A percentile compares a stretch with the other conserved stretches of the same genome.
phyloP scores from a whole-genome alignment of 345 rosid species.

The Balakata baccata region DNA sequence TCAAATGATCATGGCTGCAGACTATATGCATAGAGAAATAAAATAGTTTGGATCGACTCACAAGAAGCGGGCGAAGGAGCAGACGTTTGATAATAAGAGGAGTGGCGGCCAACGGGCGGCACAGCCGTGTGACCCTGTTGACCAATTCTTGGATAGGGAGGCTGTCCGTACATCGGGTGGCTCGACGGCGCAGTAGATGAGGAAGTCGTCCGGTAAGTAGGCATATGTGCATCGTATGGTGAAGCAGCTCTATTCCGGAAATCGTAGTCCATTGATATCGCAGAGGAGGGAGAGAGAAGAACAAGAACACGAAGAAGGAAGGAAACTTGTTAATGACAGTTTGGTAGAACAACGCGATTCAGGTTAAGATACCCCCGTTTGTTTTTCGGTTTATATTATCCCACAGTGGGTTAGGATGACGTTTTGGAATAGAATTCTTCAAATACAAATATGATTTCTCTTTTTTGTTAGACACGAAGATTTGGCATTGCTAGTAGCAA shows the following conservation, averaged over 20 bases:
- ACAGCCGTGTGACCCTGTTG: conserved; percentile 42
- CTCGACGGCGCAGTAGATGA: conserved; percentile 35
- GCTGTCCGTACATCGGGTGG: conserved; percentile 49
- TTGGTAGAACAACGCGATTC: not conserved
- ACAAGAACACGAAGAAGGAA: no score
- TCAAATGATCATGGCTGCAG: no score
- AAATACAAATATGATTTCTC: no score
- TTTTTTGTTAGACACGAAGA: no score
- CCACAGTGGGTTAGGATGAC: not conserved
- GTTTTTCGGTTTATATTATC: not conserved
- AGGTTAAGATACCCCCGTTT: not conserved
- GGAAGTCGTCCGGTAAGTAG: conserved; percentile 40
- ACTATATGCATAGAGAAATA: not conserved
- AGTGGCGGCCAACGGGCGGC: conserved; percentile 45
- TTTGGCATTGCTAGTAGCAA: no score
- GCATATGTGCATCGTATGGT: conserved; percentile 34
- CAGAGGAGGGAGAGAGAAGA: not conserved
- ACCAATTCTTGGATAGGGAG: conserved; percentile 66
- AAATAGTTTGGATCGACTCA: conserved; percentile 23
- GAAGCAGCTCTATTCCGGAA: conserved; percentile 47
- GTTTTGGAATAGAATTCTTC: no score
- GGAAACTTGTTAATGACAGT: not conserved
- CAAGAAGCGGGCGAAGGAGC: conserved; percentile 46
- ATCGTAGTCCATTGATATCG: conserved; percentile 44
- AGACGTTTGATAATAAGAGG: conserved; percentile 38